Percentiles rank a stretch among this genome's conserved stretches.
Conservation (phyloP, 345 rosid genomes). For the Murraya koenigii region DNA sequence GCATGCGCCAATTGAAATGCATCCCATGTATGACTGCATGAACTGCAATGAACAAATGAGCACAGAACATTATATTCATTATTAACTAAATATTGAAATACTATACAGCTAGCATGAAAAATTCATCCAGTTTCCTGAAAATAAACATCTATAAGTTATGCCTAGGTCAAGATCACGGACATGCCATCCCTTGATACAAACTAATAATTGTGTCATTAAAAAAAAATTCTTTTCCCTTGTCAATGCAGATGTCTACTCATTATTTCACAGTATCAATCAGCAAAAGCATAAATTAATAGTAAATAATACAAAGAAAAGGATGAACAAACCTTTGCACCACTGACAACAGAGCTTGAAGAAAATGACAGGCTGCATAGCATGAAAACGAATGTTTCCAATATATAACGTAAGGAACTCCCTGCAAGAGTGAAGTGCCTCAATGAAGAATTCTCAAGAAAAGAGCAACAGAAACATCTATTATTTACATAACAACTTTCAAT, state of each 20-base stretch:
- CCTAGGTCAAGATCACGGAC: background rate
- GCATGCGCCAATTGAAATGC: constrained; percentile 90
- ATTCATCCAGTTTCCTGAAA: constrained; percentile 5
- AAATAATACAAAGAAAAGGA: background rate
- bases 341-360: constrained; percentile 79
- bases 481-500: constrained; percentile 9
- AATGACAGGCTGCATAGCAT: constrained; percentile 70
- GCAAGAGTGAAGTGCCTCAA: constrained; percentile 23
- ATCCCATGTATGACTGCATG: constrained; percentile 87
- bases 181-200: background rate
- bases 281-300: constrained; percentile 1
- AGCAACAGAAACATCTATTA: background rate
- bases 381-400: constrained; percentile 71
- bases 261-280: background rate
- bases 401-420: constrained; percentile 90
- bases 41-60: constrained; percentile 53
- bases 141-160: background rate
- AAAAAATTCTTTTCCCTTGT: background rate
- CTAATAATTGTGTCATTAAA: background rate
- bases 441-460: constrained; percentile 2
- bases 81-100: background rate
- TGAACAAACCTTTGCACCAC: constrained; percentile 69
- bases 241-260: no score
- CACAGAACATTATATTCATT: constrained; percentile 6
- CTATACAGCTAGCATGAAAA: background rate